Evolutionary conservation across 257 asterid genomes (phyloP).

Genomic region (Anisodus acutangulus): DNA sequence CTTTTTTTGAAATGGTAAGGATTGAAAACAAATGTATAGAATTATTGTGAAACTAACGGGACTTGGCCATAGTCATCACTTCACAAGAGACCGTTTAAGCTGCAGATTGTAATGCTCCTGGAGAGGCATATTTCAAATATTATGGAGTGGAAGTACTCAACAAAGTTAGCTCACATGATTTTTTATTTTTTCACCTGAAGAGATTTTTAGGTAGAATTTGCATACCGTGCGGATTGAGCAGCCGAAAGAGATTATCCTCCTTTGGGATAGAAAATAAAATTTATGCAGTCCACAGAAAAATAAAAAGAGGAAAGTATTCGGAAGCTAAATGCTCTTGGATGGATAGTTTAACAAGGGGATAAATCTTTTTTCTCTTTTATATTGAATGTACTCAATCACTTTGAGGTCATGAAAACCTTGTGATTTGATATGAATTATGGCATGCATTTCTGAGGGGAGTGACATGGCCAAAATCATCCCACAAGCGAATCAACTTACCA

Average conservation of each 20-base stretch:
- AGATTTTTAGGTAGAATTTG: too few relatives aligned
- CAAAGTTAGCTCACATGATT: too few relatives aligned
- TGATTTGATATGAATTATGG: neutral
- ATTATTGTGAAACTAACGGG: neutral
- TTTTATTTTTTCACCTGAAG: too few relatives aligned
- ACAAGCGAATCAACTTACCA: neutral
- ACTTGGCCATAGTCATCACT: too few relatives aligned
- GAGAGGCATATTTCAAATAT: too few relatives aligned
- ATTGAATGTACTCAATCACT: neutral
- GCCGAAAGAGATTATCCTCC: too few relatives aligned
- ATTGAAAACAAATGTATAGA: neutral
- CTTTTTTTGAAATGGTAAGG: too few relatives aligned
- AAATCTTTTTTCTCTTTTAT: neutral
- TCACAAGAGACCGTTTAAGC: neutral
- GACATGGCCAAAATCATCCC: neutral
- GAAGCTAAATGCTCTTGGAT: neutral
- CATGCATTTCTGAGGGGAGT: too few relatives aligned
- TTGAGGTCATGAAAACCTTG: neutral
- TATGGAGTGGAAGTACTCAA: neutral
- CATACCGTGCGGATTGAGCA: too few relatives aligned
- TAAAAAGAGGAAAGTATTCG: too few relatives aligned
- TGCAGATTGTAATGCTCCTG: neutral
- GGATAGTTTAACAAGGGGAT: neutral
- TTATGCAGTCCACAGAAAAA: too few relatives aligned
- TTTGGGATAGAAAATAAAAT: too few relatives aligned